Evolutionary conservation across 176 grass and related monocot species (phyloP).

Genomic region (Luzula sylvatica): DNA sequence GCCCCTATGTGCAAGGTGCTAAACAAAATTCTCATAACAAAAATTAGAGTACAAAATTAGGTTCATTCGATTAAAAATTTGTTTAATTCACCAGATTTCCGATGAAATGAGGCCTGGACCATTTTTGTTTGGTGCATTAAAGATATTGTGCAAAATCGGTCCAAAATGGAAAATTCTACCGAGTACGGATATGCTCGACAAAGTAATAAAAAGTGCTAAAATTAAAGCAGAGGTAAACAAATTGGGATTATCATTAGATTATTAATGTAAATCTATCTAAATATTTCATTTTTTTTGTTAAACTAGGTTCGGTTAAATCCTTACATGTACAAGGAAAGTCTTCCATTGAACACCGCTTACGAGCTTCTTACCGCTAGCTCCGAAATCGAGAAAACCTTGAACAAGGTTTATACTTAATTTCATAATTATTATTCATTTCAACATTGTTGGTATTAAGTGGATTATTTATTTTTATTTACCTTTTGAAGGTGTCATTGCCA

Average conservation of each 20-base stretch:
- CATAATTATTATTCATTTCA: not conserved
- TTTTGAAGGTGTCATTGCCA: conserved; percentile 39
- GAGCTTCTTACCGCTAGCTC: conserved; percentile 45
- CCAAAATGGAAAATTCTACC: conserved; percentile 65
- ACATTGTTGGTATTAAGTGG: not conserved
- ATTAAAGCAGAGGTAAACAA: conserved; percentile 40
- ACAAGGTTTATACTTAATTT: conserved; percentile 33
- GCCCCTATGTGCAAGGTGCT: conserved; percentile 73
- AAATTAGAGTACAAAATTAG: not conserved
- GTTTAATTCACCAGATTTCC: conserved; percentile 36
- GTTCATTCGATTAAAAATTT: not conserved
- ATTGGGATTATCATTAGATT: not conserved
- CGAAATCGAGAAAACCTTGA: conserved; percentile 61
- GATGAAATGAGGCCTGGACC: conserved; percentile 63
- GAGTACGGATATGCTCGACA: conserved; percentile 44
- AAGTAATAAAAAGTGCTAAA: conserved; percentile 41
- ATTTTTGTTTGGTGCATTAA: conserved; percentile 33
- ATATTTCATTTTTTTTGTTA: not conserved
- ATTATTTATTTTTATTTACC: not conserved
- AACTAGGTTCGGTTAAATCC: conserved; percentile 40
- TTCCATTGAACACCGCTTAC: conserved; percentile 39
- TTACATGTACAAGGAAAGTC: conserved; percentile 50
- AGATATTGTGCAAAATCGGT: conserved; percentile 27
- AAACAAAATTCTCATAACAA: not conserved
- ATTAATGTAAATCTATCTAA: not conserved